These are phyloP conservation scores for Capsicum chinense DNA, from an alignment of 257 asterid genomes.

Conservation along the genomic window DNA sequence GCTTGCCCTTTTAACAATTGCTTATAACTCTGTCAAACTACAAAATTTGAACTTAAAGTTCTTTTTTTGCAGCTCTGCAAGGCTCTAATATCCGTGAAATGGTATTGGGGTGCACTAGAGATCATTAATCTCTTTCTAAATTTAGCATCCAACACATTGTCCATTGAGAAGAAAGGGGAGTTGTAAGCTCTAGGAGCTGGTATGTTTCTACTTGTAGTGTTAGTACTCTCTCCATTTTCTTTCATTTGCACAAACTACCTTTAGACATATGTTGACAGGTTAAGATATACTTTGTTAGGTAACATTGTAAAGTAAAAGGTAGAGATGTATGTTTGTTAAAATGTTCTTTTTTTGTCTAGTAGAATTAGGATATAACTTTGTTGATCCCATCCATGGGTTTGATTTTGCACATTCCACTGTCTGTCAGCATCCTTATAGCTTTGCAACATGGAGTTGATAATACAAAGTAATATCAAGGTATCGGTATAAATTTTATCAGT, in stretches of 20 bases:
- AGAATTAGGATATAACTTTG: slow-evolving; percentile 64
- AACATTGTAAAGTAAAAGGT: slow-evolving; percentile 6
- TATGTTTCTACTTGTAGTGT: slow-evolving; percentile 43
- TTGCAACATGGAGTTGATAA: slow-evolving; percentile 88
- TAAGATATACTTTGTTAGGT: slow-evolving; percentile 6
- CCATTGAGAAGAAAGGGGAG: slow-evolving; percentile 58
- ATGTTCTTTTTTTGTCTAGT: slow-evolving; percentile 24
- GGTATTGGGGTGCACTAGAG: slow-evolving; percentile 77
- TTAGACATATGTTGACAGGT: not conserved
- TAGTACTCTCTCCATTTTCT: slow-evolving; percentile 26
- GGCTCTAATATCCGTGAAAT: slow-evolving; percentile 16
- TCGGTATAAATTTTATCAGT: too few relatives aligned
- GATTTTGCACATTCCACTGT: slow-evolving; percentile 68
- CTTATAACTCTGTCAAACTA: not conserved
- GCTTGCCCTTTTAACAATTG: not conserved
- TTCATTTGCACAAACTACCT: slow-evolving; percentile 1
- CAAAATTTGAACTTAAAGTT: not conserved
- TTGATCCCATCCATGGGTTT: slow-evolving; percentile 76
- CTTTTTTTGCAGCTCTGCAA: slow-evolving; percentile 60
- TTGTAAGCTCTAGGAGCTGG: slow-evolving; percentile 83
- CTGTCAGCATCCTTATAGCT: slow-evolving; percentile 69
- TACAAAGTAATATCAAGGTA: slow-evolving; percentile 76
- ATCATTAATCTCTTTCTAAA: slow-evolving; percentile 71
- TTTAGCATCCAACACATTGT: slow-evolving; percentile 55
- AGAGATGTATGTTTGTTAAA: slow-evolving; percentile 19